Evolutionary conservation across 306 rosid genomes (phyloP).

Genomic region (Corylus avellana): DNA sequence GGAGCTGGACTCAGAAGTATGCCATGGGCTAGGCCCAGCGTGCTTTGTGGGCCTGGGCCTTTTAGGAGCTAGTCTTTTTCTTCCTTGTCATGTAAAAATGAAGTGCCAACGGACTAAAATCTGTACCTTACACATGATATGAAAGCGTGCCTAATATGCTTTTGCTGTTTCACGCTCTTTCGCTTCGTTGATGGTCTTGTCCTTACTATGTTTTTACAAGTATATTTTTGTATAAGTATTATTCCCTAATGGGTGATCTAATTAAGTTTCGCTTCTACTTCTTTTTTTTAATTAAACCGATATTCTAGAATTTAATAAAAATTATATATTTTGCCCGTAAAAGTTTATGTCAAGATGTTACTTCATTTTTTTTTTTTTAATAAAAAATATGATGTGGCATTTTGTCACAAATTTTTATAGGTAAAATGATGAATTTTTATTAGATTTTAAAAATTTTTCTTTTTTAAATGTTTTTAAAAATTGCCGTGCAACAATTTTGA

Average conservation of each 20-base stretch:
- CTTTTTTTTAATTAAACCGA: too few relatives aligned
- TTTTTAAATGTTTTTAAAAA: too few relatives aligned
- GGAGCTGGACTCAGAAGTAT: conserved; percentile 95
- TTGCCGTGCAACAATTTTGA: too few relatives aligned
- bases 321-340: too few relatives aligned
- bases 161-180: not conserved
- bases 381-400: too few relatives aligned
- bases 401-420: too few relatives aligned
- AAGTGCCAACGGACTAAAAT: not conserved
- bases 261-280: too few relatives aligned
- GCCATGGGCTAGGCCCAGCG: conserved; percentile 88
- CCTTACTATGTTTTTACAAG: not conserved
- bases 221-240: not conserved
- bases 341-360: too few relatives aligned
- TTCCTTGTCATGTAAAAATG: conserved; percentile 37
- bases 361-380: too few relatives aligned
- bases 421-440: too few relatives aligned
- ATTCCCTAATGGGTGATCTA: not conserved
- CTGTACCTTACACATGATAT: not conserved
- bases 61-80: not conserved
- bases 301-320: too few relatives aligned
- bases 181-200: not conserved
- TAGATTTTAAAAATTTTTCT: too few relatives aligned
- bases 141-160: not conserved
- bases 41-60: conserved; percentile 25